Evolutionary conservation across 371 early-diverging fungal genomes (phyloP).

Genomic region (Fennellomyces sp.): DNA sequence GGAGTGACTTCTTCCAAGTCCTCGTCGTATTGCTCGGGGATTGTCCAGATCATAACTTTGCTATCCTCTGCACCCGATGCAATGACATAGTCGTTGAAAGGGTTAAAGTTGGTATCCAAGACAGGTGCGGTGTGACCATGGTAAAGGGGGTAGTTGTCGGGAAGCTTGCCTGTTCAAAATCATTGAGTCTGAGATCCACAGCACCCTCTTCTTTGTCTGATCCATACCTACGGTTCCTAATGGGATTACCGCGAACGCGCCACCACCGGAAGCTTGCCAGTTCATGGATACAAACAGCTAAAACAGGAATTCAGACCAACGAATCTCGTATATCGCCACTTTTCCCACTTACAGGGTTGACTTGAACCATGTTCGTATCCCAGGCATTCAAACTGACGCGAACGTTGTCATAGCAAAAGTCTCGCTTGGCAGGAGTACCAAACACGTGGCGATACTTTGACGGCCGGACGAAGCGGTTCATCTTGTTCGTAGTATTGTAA

Average conservation of each 20-base stretch:
- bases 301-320: background rate
- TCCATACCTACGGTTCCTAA: slow-evolving; percentile 71
- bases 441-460: slow-evolving; percentile 94
- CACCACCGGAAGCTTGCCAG: slow-evolving; percentile 96
- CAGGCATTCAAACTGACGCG: slow-evolving; percentile 91
- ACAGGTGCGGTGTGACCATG: slow-evolving; percentile 94
- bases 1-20: slow-evolving; percentile 62
- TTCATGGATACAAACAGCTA: slow-evolving; percentile 90
- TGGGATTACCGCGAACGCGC: slow-evolving; percentile 95
- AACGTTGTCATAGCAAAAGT: slow-evolving; percentile 93
- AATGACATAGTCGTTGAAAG: slow-evolving; percentile 93
- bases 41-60: slow-evolving; percentile 95
- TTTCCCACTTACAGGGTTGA: slow-evolving; percentile 77
- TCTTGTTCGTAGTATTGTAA: slow-evolving; percentile 26
- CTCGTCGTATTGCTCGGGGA: slow-evolving; percentile 83
- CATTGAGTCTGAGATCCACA: background rate
- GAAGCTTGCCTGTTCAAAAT: slow-evolving; percentile 69
- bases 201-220: background rate
- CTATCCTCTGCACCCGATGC: slow-evolving; percentile 94
- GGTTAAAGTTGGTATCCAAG: slow-evolving; percentile 96
- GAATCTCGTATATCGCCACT: background rate
- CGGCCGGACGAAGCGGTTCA: slow-evolving; percentile 81
- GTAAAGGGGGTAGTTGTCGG: slow-evolving; percentile 85
- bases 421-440: slow-evolving; percentile 90
- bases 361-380: slow-evolving; percentile 96